phyloP scores from a whole-genome alignment of 441 rosid species.

The Breynia disticha region DNA sequence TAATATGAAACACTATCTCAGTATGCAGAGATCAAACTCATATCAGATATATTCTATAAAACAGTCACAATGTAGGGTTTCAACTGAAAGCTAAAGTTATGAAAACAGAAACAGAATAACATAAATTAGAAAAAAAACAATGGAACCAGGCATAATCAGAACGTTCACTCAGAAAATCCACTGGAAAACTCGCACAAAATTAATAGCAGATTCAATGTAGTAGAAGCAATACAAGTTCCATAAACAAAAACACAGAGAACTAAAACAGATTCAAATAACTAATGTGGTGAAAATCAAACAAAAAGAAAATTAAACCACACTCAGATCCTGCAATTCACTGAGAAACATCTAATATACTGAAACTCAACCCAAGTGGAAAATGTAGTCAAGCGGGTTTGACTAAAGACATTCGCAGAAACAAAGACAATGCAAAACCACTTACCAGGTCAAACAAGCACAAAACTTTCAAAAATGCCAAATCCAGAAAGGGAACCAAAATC shows the following conservation, averaged over 20 bases:
- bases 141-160: too few relatives aligned
- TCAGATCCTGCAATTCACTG: too few relatives aligned
- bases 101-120: too few relatives aligned
- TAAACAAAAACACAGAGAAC: neutral
- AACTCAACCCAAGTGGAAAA: neutral
- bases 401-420: neutral
- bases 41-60: neutral
- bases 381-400: too few relatives aligned
- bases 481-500: constrained; percentile 22
- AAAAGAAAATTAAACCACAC: neutral
- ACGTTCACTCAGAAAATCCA: neutral
- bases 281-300: neutral
- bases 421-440: constrained; percentile 12
- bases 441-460: constrained; percentile 25
- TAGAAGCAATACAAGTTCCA: neutral
- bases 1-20: neutral
- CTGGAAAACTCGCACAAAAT: neutral
- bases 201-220: neutral
- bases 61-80: too few relatives aligned
- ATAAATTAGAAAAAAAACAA: too few relatives aligned
- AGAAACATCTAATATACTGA: neutral
- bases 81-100: too few relatives aligned
- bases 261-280: neutral
- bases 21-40: neutral
- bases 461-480: constrained; percentile 17